A percentile compares a stretch with the other conserved stretches of the same genome.
phyloP scores from a whole-genome alignment of 768 basidiomycete genomes.

The Tricholoma sp. region DNA sequence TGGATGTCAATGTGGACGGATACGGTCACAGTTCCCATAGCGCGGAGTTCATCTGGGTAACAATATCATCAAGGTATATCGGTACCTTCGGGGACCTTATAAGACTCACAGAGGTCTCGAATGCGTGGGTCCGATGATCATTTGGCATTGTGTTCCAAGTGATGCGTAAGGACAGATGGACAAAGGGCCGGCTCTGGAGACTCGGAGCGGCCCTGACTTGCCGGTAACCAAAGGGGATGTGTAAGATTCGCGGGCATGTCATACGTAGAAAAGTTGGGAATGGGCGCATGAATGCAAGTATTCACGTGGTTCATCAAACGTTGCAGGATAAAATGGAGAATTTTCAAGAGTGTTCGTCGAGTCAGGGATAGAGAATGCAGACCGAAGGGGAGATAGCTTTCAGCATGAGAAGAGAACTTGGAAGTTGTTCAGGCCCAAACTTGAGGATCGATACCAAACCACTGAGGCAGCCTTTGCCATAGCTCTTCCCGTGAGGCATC shows the following conservation, averaged over 20 bases:
- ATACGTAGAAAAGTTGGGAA: neutral
- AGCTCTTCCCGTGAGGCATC: constrained; percentile 56
- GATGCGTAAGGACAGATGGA: neutral
- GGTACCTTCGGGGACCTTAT: constrained; percentile 2
- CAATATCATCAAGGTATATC: constrained; percentile 3
- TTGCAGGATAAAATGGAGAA: neutral
- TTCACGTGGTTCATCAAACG: neutral
- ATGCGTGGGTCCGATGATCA: constrained; percentile 6
- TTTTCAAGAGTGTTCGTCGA: neutral
- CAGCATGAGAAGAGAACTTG: neutral
- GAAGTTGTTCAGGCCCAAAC: constrained; percentile 20
- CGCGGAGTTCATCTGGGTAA: neutral
- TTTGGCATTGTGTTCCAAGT: constrained; percentile 1
- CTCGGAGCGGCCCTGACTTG: neutral
- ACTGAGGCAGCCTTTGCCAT: constrained; percentile 58
- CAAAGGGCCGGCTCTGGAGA: neutral
- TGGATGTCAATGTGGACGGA: neutral
- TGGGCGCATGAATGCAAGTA: neutral
- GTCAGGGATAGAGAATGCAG: neutral
- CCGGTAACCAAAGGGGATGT: neutral
- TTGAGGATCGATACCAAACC: constrained; percentile 53
- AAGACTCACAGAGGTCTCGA: neutral
- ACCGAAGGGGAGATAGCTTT: neutral
- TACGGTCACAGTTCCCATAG: constrained; percentile 1
- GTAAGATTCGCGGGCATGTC: neutral